A percentile compares a stretch with the other conserved stretches of the same genome.
Evolutionary conservation across 805 yeast species (phyloP).

Genomic region (Sungouiella blattae): DNA sequence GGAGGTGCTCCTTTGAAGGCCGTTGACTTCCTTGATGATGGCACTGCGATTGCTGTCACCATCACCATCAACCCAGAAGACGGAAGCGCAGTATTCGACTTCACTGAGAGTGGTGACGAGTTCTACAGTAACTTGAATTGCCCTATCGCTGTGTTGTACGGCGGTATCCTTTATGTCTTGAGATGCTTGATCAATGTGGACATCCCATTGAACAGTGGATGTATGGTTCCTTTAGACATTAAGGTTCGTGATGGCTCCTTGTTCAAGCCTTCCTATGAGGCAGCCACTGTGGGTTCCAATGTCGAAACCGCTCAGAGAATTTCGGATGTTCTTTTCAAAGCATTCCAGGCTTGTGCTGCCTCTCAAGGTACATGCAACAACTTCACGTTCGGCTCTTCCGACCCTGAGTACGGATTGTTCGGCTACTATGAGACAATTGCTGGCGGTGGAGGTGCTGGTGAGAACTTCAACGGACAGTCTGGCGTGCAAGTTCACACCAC

Average conservation of each 20-base stretch:
- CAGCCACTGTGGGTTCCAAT: constrained; percentile 87
- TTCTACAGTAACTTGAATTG: constrained; percentile 86
- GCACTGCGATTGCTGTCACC: constrained; percentile 57
- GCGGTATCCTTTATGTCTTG: constrained; percentile 81
- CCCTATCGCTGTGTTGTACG: constrained; percentile 80
- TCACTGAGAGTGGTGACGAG: constrained; percentile 78
- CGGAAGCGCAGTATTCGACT: constrained; percentile 71
- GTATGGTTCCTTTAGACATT: constrained; percentile 71
- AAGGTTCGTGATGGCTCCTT: constrained; percentile 32
- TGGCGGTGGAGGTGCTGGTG: constrained; percentile 94
- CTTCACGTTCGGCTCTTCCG: constrained; percentile 82
- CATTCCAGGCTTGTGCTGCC: constrained; percentile 85
- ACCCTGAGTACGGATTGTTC: constrained; percentile 44
- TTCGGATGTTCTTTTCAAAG: constrained; percentile 80
- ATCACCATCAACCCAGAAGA: constrained; percentile 45
- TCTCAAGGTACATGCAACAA: constrained; percentile 95
- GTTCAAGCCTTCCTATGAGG: constrained; percentile 70
- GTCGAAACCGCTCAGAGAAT: constrained; percentile 91
- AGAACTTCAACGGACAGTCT: constrained; percentile 78
- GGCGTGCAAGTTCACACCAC: constrained; percentile 96
- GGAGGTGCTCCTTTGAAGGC: constrained; percentile 38
- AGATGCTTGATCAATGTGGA: constrained; percentile 79
- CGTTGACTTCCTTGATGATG: constrained; percentile 72
- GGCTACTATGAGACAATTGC: constrained; percentile 95
- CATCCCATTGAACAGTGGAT: constrained; percentile 90